phyloP scores from a whole-genome alignment of 306 rosid species.

The Vachellia collinsii region DNA sequence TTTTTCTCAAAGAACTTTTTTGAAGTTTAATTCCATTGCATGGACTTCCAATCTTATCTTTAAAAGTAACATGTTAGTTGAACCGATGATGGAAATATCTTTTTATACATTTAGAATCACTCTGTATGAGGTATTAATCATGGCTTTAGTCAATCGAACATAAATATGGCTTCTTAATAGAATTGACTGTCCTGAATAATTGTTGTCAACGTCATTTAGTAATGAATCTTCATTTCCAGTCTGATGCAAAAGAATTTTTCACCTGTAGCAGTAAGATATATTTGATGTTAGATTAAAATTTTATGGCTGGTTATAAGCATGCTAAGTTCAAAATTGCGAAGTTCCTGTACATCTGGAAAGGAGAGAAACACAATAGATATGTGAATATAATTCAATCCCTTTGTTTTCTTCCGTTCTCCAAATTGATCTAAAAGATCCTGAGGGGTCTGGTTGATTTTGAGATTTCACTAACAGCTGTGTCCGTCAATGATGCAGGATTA shows the following conservation, averaged over 20 bases:
- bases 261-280: background rate
- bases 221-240: background rate
- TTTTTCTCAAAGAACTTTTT: background rate
- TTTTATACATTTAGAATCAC: background rate
- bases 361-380: background rate
- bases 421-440: background rate
- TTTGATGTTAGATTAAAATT: background rate
- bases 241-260: background rate
- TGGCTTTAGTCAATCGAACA: background rate
- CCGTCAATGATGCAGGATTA: slow-evolving; percentile 61
- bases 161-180: background rate
- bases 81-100: slow-evolving; percentile 25
- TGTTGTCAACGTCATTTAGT: background rate
- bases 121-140: background rate
- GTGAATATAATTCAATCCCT: background rate
- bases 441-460: background rate
- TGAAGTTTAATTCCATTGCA: background rate
- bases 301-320: background rate
- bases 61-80: background rate
- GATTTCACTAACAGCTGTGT: slow-evolving; percentile 8
- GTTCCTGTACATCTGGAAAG: background rate
- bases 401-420: background rate
- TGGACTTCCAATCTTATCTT: background rate
- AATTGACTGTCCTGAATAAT: background rate
- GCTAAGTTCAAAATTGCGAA: background rate